These are phyloP conservation scores for Thielaviopsis ethacetica DNA, from an alignment of 2,329 filamentous ascomycete species.

Conservation along the genomic window DNA sequence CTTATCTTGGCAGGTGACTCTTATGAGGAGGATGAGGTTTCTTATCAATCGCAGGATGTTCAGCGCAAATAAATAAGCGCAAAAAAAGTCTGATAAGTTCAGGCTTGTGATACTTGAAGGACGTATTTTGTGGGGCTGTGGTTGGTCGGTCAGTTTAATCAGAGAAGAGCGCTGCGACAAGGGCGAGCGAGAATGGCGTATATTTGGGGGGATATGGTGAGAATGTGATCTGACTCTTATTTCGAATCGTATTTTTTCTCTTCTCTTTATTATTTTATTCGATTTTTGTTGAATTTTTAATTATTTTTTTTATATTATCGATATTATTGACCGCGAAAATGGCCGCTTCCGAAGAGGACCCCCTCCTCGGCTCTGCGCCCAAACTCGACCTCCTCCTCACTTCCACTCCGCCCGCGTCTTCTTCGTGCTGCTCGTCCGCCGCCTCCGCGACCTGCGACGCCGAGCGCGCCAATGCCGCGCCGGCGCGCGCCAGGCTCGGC, in stretches of 20 bases:
- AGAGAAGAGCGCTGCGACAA: no score
- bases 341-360: not conserved
- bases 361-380: not conserved
- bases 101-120: not conserved
- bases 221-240: not conserved
- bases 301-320: not conserved
- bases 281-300: not conserved
- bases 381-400: not conserved
- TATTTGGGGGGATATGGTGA: not conserved
- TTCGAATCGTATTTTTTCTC: not conserved
- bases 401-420: not conserved
- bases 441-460: not conserved
- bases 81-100: not conserved
- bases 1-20: not conserved
- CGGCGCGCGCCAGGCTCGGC: slow-evolving; percentile 24
- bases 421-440: not conserved
- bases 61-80: not conserved
- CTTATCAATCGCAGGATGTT: not conserved
- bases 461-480: not conserved
- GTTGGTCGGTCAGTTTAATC: no score
- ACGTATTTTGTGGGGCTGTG: no score
- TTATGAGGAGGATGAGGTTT: not conserved
- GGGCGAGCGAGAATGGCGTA: not conserved
- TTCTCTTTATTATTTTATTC: not conserved
- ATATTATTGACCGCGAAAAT: not conserved